Evolutionary conservation across 768 basidiomycete genomes (phyloP).

Genomic region (Russula vinacea): DNA sequence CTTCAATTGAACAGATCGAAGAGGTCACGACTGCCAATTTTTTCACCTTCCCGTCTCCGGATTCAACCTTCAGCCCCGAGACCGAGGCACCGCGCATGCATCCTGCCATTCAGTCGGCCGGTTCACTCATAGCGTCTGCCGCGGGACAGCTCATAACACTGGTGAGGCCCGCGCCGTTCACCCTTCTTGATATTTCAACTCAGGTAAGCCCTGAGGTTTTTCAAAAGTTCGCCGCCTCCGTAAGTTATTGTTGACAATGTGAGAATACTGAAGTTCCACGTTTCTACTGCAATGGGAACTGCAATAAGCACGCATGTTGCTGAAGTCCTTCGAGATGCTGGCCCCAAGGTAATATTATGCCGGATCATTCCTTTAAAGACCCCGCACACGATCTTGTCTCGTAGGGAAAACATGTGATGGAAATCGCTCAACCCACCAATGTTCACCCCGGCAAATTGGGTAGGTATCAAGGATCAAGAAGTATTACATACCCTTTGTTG

Average conservation of each 20-base stretch:
- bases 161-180: conserved; percentile 10
- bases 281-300: neutral
- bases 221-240: too few relatives aligned
- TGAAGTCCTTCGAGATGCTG: conserved; percentile 28
- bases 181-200: neutral
- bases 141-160: conserved; percentile 10
- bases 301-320: conserved; percentile 10
- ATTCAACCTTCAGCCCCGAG: neutral
- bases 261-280: conserved; percentile 1
- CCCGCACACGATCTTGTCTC: neutral
- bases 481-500: neutral
- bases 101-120: conserved; percentile 9
- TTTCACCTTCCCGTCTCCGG: conserved; percentile 8
- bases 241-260: too few relatives aligned
- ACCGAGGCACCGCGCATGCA: conserved; percentile 4
- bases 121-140: conserved; percentile 10
- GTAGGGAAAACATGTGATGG: conserved; percentile 41
- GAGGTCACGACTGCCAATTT: neutral
- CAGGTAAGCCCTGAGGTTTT: neutral
- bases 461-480: neutral
- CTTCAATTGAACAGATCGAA: conserved; percentile 7
- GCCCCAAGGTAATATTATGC: conserved; percentile 7
- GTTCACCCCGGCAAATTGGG: conserved; percentile 33
- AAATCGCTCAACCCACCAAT: conserved; percentile 38
- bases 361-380: neutral